Evolutionary conservation across 2,329 filamentous ascomycete genomes (phyloP).

Genomic region (Curvularia spicifera): DNA sequence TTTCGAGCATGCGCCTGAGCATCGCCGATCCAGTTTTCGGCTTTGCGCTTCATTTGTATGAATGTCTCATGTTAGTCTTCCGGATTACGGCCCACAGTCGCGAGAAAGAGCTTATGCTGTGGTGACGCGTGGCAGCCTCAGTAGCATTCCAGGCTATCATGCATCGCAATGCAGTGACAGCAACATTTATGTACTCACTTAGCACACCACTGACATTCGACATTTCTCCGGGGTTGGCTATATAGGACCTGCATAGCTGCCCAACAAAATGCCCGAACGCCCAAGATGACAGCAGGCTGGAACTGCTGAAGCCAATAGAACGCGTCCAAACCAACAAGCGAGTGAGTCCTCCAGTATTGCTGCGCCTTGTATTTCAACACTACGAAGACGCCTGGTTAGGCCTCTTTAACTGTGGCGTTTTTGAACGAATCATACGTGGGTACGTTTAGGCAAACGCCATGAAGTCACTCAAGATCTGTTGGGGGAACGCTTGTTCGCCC

Average conservation of each 20-base stretch:
- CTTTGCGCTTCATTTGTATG: not conserved
- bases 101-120: not conserved
- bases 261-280: slow-evolving; percentile 17
- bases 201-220: slow-evolving; percentile 3
- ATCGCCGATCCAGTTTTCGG: not conserved
- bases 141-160: not conserved
- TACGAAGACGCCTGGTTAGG: not conserved
- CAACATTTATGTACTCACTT: not conserved
- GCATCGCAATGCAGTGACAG: not conserved
- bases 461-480: not conserved
- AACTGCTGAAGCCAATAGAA: slow-evolving; percentile 29
- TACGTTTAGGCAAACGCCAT: not conserved
- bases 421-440: not conserved
- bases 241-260: slow-evolving; percentile 21
- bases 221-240: not conserved
- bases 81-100: not conserved
- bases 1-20: not conserved
- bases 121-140: slow-evolving; percentile 1
- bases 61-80: not conserved
- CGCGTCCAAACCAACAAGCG: slow-evolving; percentile 24
- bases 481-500: not conserved
- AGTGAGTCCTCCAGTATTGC: slow-evolving; percentile 22
- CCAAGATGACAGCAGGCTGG: slow-evolving; percentile 31
- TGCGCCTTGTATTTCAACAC: slow-evolving; percentile 12
- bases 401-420: not conserved